A percentile compares a stretch with the other conserved stretches of the same genome.
Evolutionary conservation across 768 basidiomycete species (phyloP).

Genomic region (Mycena pura): DNA sequence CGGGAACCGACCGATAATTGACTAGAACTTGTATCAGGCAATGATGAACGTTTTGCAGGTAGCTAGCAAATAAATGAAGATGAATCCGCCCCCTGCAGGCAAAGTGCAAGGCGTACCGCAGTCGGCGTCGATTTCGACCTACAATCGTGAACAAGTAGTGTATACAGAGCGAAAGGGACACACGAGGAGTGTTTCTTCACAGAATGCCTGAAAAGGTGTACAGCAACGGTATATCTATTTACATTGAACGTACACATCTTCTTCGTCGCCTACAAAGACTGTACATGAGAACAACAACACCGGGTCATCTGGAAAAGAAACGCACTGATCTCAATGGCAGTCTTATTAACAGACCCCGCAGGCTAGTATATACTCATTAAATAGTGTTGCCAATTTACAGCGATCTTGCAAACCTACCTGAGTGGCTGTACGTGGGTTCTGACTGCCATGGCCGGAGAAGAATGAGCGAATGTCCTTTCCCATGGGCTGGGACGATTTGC

Average conservation of each 20-base stretch:
- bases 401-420: constrained; percentile 1
- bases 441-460: constrained; percentile 36
- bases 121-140: constrained; percentile 4
- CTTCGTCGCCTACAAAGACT: constrained; percentile 26
- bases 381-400: neutral
- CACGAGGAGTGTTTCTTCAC: neutral
- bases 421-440: constrained; percentile 4
- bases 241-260: constrained; percentile 23
- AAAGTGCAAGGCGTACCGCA: too few relatives aligned
- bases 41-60: too few relatives aligned
- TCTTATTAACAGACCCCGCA: constrained; percentile 20
- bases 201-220: neutral
- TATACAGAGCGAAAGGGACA: neutral
- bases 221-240: too few relatives aligned
- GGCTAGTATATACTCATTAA: neutral
- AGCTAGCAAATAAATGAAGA: too few relatives aligned
- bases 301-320: neutral
- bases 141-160: neutral
- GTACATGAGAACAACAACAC: neutral
- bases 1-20: too few relatives aligned
- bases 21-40: too few relatives aligned
- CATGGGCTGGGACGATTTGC: constrained; percentile 29
- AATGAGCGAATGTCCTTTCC: constrained; percentile 49
- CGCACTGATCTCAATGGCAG: constrained; percentile 40
- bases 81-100: too few relatives aligned